phyloP scores from a whole-genome alignment of 352 stramenopile genomes.

The Globisporangium cylindrosporum region DNA sequence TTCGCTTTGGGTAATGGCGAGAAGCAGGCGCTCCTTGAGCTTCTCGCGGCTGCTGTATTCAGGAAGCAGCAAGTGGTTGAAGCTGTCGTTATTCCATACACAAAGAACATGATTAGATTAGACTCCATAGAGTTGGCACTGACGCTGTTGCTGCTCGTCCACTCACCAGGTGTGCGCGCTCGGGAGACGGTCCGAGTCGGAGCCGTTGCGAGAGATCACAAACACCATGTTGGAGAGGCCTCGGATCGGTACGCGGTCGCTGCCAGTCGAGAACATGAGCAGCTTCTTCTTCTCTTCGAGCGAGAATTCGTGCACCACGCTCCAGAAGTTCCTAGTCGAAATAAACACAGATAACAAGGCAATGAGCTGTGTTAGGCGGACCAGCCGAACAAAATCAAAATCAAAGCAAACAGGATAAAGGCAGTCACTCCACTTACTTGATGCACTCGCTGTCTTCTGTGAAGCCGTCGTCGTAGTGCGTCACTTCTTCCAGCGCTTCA shows the following conservation, averaged over 20 bases:
- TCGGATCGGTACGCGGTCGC: slow-evolving; percentile 80
- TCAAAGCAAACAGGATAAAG: neutral
- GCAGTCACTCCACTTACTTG: slow-evolving; percentile 27
- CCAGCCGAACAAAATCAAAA: neutral
- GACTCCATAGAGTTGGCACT: neutral
- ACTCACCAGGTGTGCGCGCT: slow-evolving; percentile 83
- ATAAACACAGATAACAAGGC: neutral
- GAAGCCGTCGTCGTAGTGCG: slow-evolving; percentile 77
- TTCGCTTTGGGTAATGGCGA: slow-evolving; percentile 83
- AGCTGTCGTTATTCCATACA: slow-evolving; percentile 29
- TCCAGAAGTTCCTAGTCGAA: slow-evolving; percentile 72
- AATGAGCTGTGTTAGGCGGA: neutral
- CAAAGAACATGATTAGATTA: slow-evolving; percentile 15
- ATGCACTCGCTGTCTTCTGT: slow-evolving; percentile 63
- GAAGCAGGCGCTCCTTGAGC: slow-evolving; percentile 69
- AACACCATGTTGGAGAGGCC: slow-evolving; percentile 80
- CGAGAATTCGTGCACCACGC: slow-evolving; percentile 71
- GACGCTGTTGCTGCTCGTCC: neutral
- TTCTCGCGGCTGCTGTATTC: slow-evolving; percentile 79
- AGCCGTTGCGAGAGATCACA: slow-evolving; percentile 81
- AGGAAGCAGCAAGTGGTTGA: slow-evolving; percentile 87
- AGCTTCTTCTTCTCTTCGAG: slow-evolving; percentile 86
- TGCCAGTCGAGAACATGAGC: slow-evolving; percentile 83
- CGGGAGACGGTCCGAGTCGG: slow-evolving; percentile 79
- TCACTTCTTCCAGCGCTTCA: slow-evolving; percentile 67